Percentiles rank a stretch among this genome's conserved stretches.
Conservation (phyloP, 768 basidiomycete species). For the Pleurotus tuber-regium region DNA sequence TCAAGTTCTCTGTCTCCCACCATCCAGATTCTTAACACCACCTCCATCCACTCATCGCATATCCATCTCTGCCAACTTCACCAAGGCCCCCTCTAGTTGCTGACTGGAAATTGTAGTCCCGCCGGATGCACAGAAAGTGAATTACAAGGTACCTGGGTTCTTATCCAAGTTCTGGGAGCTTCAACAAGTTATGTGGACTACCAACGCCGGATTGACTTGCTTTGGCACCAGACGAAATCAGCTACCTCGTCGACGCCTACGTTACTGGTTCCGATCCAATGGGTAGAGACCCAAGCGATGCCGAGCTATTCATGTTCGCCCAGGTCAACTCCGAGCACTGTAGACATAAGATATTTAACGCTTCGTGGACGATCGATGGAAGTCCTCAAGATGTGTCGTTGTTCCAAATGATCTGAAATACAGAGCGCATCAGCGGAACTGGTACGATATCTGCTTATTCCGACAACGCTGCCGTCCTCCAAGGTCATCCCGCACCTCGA, state of each 20-base stretch:
- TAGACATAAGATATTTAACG: slow-evolving; percentile 99
- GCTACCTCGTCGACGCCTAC: slow-evolving; percentile 89
- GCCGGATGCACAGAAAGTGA: slow-evolving; percentile 71
- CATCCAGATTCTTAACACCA: too few relatives aligned
- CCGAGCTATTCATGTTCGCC: slow-evolving; percentile 99
- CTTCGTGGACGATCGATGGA: slow-evolving; percentile 89
- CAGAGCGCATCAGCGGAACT: slow-evolving; percentile 69
- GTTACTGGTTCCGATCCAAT: slow-evolving; percentile 65
- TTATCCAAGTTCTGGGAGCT: slow-evolving; percentile 88
- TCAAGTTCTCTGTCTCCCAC: too few relatives aligned
- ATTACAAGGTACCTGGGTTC: slow-evolving; percentile 88
- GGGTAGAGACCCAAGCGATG: slow-evolving; percentile 88
- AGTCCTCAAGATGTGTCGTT: slow-evolving; percentile 63
- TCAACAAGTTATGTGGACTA: slow-evolving; percentile 48
- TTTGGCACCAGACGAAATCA: slow-evolving; percentile 84
- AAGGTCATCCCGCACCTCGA: slow-evolving; percentile 71
- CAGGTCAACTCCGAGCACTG: slow-evolving; percentile 99
- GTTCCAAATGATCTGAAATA: slow-evolving; percentile 98
- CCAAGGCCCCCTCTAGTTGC: too few relatives aligned
- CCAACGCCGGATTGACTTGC: slow-evolving; percentile 48
- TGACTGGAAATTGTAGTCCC: slow-evolving; percentile 48
- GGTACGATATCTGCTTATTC: slow-evolving; percentile 97
- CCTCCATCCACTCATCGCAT: too few relatives aligned
- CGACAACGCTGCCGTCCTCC: slow-evolving; percentile 95
- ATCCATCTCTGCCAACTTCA: too few relatives aligned